Base-by-base conservation (phyloP, 2,329 filamentous ascomycete species). In the Fusarium acutatum region DNA sequence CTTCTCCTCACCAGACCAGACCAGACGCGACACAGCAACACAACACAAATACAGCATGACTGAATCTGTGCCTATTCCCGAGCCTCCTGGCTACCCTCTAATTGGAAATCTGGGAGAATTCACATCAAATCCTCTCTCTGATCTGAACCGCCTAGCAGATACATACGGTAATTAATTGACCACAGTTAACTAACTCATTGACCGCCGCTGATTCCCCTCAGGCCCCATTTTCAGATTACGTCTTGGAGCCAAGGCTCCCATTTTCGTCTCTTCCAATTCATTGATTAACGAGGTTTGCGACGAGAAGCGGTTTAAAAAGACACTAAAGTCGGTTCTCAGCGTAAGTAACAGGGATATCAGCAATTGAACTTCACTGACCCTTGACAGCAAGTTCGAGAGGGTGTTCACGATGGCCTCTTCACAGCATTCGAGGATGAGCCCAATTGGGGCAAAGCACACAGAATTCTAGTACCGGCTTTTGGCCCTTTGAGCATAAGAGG, bases 361-460 rank as follows among this genome's bases (percentile, higher is more conserved):
- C 22, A 30, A 44, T 5, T 24, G 43, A 43, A 4, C 57, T n/a
- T 49, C 14, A 54, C 56, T 73, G 32, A 73, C 53, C 17, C 38
- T 24, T 17, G 17, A 32, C 41, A 68, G 79, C 79, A 92, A 77
- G 84, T 94, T 38, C 83, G 92, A 71, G 86, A 89, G 66, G 89
- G 88, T 30, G 84, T 90, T 2, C 84, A 88, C 62, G 90, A 92
- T 83, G 91, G 91, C 24, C 85, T 94, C 11, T 93, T 94, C 78
- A 93, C 91, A 13, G 90, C 56, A 24, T 56, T 63, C n/a, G 77
- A 82, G 13, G 85, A 86, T 7, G 88, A 90, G 72, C 83, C 86
- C 62, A 90, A 90, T 75, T 94, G 92, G 92, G 89, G 87, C 32
- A 86, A 92, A 71, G 92, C 93, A 34, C 89, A 93, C 76, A 84